phyloP scores from a whole-genome alignment of 2,329 filamentous ascomycete genomes.

The Verticillium longisporum region DNA sequence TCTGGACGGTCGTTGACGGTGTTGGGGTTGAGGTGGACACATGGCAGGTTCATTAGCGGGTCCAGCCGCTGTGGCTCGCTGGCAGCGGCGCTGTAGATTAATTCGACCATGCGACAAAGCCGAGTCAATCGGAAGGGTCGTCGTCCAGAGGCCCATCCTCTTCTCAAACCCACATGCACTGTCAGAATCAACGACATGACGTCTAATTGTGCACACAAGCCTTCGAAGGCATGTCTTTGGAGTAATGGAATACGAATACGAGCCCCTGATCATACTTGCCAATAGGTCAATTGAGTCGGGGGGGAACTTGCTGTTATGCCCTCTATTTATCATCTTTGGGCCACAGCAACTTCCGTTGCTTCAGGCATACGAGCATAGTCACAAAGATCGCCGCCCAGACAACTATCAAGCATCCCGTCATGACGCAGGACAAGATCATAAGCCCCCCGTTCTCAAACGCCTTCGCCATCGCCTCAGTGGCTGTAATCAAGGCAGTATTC shows the following conservation, averaged over 20 bases:
- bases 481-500: constrained; percentile 69
- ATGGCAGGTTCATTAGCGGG: not conserved
- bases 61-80: not conserved
- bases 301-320: too few species aligned
- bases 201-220: too few species aligned
- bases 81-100: not conserved
- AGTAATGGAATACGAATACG: too few species aligned
- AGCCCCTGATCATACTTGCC: too few species aligned
- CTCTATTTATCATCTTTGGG: constrained; percentile 47
- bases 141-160: too few species aligned
- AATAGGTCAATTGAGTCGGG: too few species aligned
- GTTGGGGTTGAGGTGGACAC: not conserved
- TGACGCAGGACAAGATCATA: constrained; percentile 58
- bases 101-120: not conserved
- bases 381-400: constrained; percentile 63
- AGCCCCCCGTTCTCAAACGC: constrained; percentile 55
- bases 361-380: constrained; percentile 65
- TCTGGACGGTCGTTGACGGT: not conserved
- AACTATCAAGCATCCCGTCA: constrained; percentile 57
- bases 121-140: too few species aligned
- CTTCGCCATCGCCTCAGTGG: constrained; percentile 63
- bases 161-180: too few species aligned
- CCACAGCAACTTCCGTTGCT: constrained; percentile 65
- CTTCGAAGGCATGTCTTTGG: too few species aligned
- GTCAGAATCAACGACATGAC: too few species aligned